Evolutionary conservation across 1,139 yeast species (phyloP), one percentile per base, ranked within the genome.

Genomic region (Maudiozyma humilis): DNA sequence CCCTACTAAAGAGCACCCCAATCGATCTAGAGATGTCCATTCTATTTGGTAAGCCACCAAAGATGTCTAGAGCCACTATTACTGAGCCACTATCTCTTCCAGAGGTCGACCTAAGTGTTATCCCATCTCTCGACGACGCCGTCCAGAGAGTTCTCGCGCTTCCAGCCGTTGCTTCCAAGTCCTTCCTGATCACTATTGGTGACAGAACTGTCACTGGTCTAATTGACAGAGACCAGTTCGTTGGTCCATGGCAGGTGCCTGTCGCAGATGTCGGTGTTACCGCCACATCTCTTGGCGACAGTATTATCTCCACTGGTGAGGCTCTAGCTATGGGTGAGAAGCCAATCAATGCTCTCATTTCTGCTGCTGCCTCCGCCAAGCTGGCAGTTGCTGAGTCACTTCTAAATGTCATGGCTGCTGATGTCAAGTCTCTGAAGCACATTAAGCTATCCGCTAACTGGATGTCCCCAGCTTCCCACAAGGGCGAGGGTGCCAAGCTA

Each of bases 201-300:
- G 99, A 93, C 64, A 81, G 99, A 69, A 77, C 93, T 27, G 93
- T 93, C 49, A 91, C 97, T 35, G 99, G 99, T 40, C 76, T 93
- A 55, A 85, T 91, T 50, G 97, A 94, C 59, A 82, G 98, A 63
- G 99, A 93, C 64, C 99, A 93, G 70, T 83, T 89, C 83, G 97
- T 93, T 49, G 99, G 99, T 38, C 98, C 98, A 60, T 93, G 98
- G 97, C 99, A 93, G 72, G 89, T 84, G 4, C 98, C 99, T 37
- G 98, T 93, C 19, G 93, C 98, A n/a, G 97, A 93, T 64, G 96
- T 88, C 46, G 98, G 96, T 66, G 96, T 91, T 44, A 89, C 98
- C 16, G 82, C 86, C 48, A 82, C 97, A 0, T 85, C 96, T 2
- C 74, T 87, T 44, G 96, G 64, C 38, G 83, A 79, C 44, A 71